A percentile compares a stretch with the other conserved stretches of the same genome.
phyloP scores from a whole-genome alignment of 2,329 filamentous ascomycete genomes.

The Fusarium gaditjirri region DNA sequence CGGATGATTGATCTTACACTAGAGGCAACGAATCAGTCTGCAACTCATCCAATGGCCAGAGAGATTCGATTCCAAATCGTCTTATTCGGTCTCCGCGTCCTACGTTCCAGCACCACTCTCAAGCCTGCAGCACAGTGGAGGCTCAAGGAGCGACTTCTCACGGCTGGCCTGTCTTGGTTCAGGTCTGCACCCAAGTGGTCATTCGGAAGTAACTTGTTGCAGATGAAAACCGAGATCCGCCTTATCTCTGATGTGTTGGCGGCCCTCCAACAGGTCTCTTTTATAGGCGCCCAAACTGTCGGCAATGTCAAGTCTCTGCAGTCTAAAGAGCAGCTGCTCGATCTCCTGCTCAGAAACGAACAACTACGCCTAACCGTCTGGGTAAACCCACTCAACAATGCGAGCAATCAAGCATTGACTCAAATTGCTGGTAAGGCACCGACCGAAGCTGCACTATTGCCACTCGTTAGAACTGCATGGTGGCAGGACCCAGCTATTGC shows the following conservation, averaged over 20 bases:
- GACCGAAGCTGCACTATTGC: constrained; percentile 61
- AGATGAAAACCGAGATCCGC: constrained; percentile 91
- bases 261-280: constrained; percentile 72
- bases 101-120: constrained; percentile 77
- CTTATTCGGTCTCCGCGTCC: constrained; percentile 81
- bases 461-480: constrained; percentile 86
- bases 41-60: constrained; percentile 85
- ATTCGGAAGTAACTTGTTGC: constrained; percentile 91
- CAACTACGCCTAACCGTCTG: constrained; percentile 86
- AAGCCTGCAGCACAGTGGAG: constrained; percentile 76
- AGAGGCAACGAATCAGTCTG: constrained; percentile 75
- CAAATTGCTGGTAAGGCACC: constrained; percentile 54
- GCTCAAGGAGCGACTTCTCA: constrained; percentile 88
- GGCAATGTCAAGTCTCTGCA: constrained; percentile 74
- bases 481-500: constrained; percentile 84
- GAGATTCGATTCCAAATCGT: constrained; percentile 93
- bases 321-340: constrained; percentile 84
- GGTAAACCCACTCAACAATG: constrained; percentile 81
- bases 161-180: constrained; percentile 91
- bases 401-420: constrained; percentile 51
- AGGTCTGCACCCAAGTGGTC: constrained; percentile 86
- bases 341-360: constrained; percentile 85
- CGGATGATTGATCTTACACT: constrained; percentile 84
- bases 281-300: constrained; percentile 64
- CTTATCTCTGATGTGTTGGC: constrained; percentile 79